Percentiles rank a stretch among this genome's conserved stretches.
Conservation (phyloP, 202 grass and related monocot species). For the Zoysia matrella region DNA sequence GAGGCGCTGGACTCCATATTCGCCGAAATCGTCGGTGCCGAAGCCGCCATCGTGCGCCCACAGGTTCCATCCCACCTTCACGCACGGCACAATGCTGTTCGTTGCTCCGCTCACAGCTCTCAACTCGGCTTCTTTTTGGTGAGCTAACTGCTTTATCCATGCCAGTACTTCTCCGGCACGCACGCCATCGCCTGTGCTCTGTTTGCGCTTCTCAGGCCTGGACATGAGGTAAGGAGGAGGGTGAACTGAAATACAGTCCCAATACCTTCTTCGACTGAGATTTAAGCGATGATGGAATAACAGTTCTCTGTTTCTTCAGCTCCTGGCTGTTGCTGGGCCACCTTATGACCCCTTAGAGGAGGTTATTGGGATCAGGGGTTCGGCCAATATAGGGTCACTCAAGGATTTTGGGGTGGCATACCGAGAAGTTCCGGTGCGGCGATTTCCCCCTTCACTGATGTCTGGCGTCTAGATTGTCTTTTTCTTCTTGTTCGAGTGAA, state of each 20-base stretch:
- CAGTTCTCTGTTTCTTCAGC: conserved; percentile 45
- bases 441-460: conserved; percentile 3
- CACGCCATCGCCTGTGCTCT: conserved; percentile 90
- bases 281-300: conserved; percentile 7
- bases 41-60: conserved; percentile 90
- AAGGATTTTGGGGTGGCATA: conserved; percentile 84
- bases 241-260: neutral
- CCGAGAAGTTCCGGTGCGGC: conserved; percentile 70
- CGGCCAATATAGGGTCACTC: conserved; percentile 74
- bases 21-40: conserved; percentile 75
- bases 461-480: neutral
- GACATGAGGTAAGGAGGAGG: conserved; percentile 65
- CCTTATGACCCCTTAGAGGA: conserved; percentile 89
- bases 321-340: conserved; percentile 77
- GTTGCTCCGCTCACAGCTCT: neutral
- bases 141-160: conserved; percentile 11
- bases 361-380: conserved; percentile 86
- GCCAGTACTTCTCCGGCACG: conserved; percentile 91
- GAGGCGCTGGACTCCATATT: conserved; percentile 80
- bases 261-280: neutral
- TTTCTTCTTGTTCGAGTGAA: neutral
- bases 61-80: conserved; percentile 58
- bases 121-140: neutral
- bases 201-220: conserved; percentile 86
- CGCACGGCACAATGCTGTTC: neutral